Percentiles rank a stretch among this genome's conserved stretches.
phyloP scores from a whole-genome alignment of 805 yeast genomes.

The Lachancea waltii region DNA sequence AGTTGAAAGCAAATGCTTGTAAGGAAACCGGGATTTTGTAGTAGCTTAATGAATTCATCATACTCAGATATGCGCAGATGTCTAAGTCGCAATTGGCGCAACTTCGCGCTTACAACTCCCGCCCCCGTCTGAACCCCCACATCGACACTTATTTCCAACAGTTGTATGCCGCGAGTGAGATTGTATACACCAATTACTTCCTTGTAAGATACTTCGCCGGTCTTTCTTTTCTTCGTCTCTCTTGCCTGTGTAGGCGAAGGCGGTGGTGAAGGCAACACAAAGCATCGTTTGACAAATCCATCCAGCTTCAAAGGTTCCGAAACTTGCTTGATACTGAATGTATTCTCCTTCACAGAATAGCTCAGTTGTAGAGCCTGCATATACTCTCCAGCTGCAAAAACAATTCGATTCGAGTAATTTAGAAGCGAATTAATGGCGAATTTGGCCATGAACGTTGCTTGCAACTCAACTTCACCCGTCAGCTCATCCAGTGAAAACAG shows the following conservation, averaged over 20 bases:
- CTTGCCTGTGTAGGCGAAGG: neutral
- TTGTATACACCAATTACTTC: slow-evolving; percentile 8
- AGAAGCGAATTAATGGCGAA: slow-evolving; percentile 19
- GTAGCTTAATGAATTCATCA: neutral
- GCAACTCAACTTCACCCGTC: slow-evolving; percentile 28
- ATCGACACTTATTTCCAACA: slow-evolving; percentile 4
- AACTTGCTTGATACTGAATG: slow-evolving; percentile 23
- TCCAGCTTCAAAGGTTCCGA: slow-evolving; percentile 19
- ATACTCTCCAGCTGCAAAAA: slow-evolving; percentile 32
- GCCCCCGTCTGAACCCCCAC: neutral
- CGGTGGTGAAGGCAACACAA: slow-evolving; percentile 2
- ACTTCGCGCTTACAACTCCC: slow-evolving; percentile 1
- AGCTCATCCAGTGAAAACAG: slow-evolving; percentile 34
- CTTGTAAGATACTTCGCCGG: neutral
- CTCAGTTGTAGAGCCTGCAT: slow-evolving; percentile 29
- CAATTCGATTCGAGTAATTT: slow-evolving; percentile 24
- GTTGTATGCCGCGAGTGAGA: slow-evolving; percentile 16
- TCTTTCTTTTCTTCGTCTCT: neutral
- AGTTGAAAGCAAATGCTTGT: neutral
- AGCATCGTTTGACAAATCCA: slow-evolving; percentile 14
- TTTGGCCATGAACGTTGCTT: slow-evolving; percentile 18
- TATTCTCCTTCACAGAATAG: slow-evolving; percentile 32
- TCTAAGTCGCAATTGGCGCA: neutral
- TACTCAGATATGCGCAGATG: slow-evolving; percentile 1
- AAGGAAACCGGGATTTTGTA: slow-evolving; percentile 1